These are phyloP conservation scores for Lepiota brunneoincarnata DNA, from an alignment of 768 basidiomycete species.

Conservation along the genomic window DNA sequence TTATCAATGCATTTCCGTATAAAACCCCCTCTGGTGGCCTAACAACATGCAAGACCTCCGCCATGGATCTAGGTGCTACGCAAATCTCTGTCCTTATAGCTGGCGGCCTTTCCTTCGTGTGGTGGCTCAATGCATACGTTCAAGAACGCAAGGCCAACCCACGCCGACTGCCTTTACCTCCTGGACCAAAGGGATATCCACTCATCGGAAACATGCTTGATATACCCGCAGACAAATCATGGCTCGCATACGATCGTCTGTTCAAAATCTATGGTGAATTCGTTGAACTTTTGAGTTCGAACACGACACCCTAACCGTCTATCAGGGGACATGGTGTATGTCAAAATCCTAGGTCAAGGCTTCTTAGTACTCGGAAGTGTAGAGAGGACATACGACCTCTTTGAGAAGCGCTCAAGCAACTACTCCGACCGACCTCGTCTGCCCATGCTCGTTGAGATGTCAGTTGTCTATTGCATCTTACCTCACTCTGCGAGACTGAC, in stretches of 20 bases:
- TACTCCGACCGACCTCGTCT: conserved; percentile 24
- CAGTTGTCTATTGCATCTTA: neutral
- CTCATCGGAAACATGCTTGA: conserved; percentile 24
- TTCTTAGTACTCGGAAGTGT: conserved; percentile 10
- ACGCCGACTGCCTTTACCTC: conserved; percentile 18
- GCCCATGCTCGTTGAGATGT: conserved; percentile 21
- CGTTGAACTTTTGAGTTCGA: neutral
- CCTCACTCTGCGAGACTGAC: neutral
- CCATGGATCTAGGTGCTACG: too few species aligned
- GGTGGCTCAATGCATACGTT: neutral
- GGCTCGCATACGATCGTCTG: conserved; percentile 17
- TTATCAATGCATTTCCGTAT: too few species aligned
- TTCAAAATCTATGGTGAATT: conserved; percentile 16
- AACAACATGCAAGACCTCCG: too few species aligned
- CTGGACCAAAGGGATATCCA: conserved; percentile 23
- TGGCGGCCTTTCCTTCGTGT: neutral
- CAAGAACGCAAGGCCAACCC: neutral
- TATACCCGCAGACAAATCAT: conserved; percentile 16
- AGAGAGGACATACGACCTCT: conserved; percentile 7
- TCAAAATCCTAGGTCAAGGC: conserved; percentile 14
- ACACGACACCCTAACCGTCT: neutral
- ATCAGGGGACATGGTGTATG: conserved; percentile 18
- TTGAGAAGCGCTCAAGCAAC: conserved; percentile 13
- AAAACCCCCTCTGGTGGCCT: too few species aligned
- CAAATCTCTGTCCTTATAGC: neutral